Base-by-base conservation (phyloP, 257 asterid species). In the Orobanche coerulescens region DNA sequence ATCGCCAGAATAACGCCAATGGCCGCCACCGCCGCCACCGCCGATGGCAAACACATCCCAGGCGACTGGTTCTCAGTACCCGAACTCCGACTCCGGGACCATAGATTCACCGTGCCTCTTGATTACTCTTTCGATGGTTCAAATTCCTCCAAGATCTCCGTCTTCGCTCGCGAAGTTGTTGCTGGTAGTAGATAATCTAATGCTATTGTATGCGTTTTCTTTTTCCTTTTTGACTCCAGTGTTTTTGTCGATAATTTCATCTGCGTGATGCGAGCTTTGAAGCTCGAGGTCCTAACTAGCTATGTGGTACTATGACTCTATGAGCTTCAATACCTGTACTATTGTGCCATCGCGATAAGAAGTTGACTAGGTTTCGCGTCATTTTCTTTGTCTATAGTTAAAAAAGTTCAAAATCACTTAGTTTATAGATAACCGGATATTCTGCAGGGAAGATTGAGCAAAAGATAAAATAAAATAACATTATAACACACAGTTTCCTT, bases 1-100 rank as follows among this genome's bases (percentile, higher is more conserved):
- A n/a, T 65, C 61, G 67, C 71, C 12, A 71, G 51, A 43, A 28
- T 74, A 69, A 39, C 76, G 60, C 67, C 89, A 48, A 79, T 75
- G 78, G 76, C 71, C 62, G 57, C 51, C 52, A 59, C 61, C 36
- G 49, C 69, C 51, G 19, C 20, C 22, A 71, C 59, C n/a, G 19
- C 63, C 68, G 51, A 16, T 75, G 72, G 63, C 13, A 74, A 75
- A 5, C 87, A 82, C 80, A 61, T 69, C 36, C 50, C 73, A 49
- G 75, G 87, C 51, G 62, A 61, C 10, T 90, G 97, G 97, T 90
- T 68, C 75, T 87, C 94, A 9, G 89, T 81, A 54, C 97, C 96
- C 75, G 97, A 87, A 23, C 87, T 90, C 75, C 93, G 94, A 6
- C 84, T 90, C 37, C 83, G 97, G 5, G 85, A 90, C 80, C 96